Evolutionary conservation across 2,329 filamentous ascomycete species (phyloP), one percentile per base, ranked within the genome.

Genomic region (Aspergillus latus): DNA sequence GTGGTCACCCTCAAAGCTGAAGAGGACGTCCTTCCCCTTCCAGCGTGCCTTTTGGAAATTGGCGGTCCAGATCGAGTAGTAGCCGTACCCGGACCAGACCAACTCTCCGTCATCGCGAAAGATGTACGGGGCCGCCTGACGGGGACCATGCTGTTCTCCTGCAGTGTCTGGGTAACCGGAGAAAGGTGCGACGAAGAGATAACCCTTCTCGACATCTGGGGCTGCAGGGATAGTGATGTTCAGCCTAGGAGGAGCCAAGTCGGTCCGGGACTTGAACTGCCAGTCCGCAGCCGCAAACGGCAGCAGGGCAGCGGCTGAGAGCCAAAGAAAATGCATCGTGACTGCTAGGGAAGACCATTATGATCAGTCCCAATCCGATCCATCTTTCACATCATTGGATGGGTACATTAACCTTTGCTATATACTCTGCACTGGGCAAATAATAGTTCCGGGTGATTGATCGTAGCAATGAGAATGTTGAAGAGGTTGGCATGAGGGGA

Each of bases 81-180:
- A 78, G 3, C 75, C 76, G 52, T 81, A 81, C 2, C 82, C 80
- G 0, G 82, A 84, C 82, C 82, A 85, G 21, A 85, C 72, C 0
- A 85, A 72, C 49, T 84, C 80, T 1, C 82, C 82, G 32, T 81
- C 69, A 61, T 82, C 76, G 5, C 76, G 74, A 60, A 83, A 79
- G 61, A 85, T 84, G 64, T 84, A 85, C 0, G 82, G 78, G 0
- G 73, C 80, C 1, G 80, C 74, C 66, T 84, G 82, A 5, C 76
- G 74, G 1, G 81, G 80, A 0, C 65, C 63, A 30, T 67, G 65
- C 34, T 62, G 61, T 37, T 64, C 56, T 26, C 49, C 50, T 2
- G 48, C 42, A 5, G 43, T 59, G 37, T 59, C 56, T 4, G 57
- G n/a, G 13, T 75, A 64, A 57, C 72, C 64, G 32, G 68, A 63